Evolutionary conservation across 2,329 filamentous ascomycete species (phyloP), one percentile per base, ranked within the genome.

Genomic region (Daldinia sp.): DNA sequence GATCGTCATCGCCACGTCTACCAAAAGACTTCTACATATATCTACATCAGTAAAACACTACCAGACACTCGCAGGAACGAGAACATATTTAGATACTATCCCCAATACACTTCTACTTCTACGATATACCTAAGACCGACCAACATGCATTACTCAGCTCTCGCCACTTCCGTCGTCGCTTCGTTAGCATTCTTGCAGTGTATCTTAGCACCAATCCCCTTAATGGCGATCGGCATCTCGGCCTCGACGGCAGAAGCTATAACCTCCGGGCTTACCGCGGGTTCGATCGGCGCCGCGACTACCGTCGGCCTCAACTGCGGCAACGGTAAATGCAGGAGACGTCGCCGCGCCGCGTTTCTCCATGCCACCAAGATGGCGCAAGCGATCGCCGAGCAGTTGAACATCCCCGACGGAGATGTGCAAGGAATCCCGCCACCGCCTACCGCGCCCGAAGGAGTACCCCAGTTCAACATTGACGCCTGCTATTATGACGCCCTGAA

Each of bases 381-480:
- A 9, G 56, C 52, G 15, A 47, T 58, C 29, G 30, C 48, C 1
- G 27, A 50, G 11, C 48, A 52, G 19, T 37, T 58, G 13, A 43
- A 43, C 37, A 11, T 43, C 9, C 37, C 37, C 19, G 37, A 43
- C n/a, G 27, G 10, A 17, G 49, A 53, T 13, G 19, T 17, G 2
- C 39, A 8, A 29, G 35, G 48, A 15, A 21, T 45, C 27, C 37
- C 56, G 13, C 45, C 37, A 5, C 48, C 57, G 8, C 57, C 57
- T 30, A 39, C 45, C 1, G 58, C 52, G n/a, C 58, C 51, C 27
- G 30, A 43, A 29, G 45, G 52, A 11, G 39, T 61, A 4, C 45
- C 58, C 21, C 41, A 56, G 45, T 34, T 55, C 37, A 56, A 61
- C 43, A 45, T 53, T 34, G 45, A 61, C 15, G 15, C 34, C 34